Conservation (phyloP, 768 basidiomycete species). For the Termitomyces sp. region DNA sequence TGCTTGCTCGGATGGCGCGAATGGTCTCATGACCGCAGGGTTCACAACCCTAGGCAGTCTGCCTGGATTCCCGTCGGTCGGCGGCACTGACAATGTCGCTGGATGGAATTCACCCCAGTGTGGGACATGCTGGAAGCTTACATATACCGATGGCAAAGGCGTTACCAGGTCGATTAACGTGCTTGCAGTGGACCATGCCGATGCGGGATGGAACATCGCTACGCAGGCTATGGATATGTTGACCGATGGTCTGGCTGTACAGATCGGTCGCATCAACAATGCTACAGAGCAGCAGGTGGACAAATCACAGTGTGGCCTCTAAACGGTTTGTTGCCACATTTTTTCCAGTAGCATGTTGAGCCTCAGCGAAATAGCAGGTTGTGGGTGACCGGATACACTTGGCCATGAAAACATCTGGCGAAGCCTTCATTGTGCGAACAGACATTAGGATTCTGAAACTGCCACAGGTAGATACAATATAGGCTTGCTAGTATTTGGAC, state of each 20-base stretch:
- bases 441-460: neutral
- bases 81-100: constrained; percentile 40
- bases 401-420: no score
- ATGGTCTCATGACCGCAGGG: constrained; percentile 37
- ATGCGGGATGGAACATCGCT: constrained; percentile 24
- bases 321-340: neutral
- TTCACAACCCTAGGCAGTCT: constrained; percentile 43
- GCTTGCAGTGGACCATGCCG: constrained; percentile 40
- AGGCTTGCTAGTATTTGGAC: neutral
- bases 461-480: neutral
- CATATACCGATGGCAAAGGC: constrained; percentile 29
- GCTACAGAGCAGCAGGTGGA: constrained; percentile 17
- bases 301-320: constrained; percentile 24
- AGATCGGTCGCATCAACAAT: constrained; percentile 22
- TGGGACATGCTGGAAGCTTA: constrained; percentile 53
- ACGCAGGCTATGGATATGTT: constrained; percentile 31
- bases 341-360: neutral
- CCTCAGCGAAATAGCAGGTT: neutral
- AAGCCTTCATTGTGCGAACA: neutral
- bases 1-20: constrained; percentile 45
- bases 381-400: neutral
- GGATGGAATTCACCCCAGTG: constrained; percentile 46
- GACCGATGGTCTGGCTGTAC: constrained; percentile 25
- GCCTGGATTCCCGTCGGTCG: constrained; percentile 53
- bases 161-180: constrained; percentile 34